Conservation (phyloP, 768 basidiomycete species). For the Tricholoma hemisulphureum region DNA sequence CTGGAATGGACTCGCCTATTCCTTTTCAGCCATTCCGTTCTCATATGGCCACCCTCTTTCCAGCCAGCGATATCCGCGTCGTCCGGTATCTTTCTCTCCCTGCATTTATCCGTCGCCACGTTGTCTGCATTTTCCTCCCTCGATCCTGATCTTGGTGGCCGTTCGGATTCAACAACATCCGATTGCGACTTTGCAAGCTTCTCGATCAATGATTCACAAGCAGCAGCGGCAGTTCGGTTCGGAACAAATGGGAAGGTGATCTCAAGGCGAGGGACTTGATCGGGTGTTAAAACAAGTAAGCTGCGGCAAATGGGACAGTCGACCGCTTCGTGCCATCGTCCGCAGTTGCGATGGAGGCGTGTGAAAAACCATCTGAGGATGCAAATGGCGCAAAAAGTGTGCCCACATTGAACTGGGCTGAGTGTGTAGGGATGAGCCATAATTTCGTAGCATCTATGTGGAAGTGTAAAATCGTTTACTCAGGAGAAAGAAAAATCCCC, state of each 20-base stretch:
- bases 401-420: conserved; percentile 57
- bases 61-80: conserved; percentile 44
- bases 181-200: conserved; percentile 39
- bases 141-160: conserved; percentile 22
- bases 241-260: conserved; percentile 63
- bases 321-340: conserved; percentile 65
- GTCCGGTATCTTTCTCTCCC: conserved; percentile 29
- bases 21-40: conserved; percentile 58
- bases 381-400: conserved; percentile 66
- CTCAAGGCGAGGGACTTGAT: conserved; percentile 47
- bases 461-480: background rate
- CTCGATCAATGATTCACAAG: conserved; percentile 52
- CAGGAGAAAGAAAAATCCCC: conserved; percentile 4
- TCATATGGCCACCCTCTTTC: conserved; percentile 49
- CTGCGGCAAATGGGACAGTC: conserved; percentile 69
- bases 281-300: conserved; percentile 48
- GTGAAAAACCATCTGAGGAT: conserved; percentile 71
- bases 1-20: conserved; percentile 42
- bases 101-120: conserved; percentile 35
- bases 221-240: conserved; percentile 54
- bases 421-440: conserved; percentile 61
- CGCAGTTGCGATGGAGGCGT: conserved; percentile 59
- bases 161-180: conserved; percentile 38
- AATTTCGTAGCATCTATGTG: conserved; percentile 59
- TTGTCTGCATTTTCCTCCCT: conserved; percentile 33